A percentile compares a stretch with the other conserved stretches of the same genome.
These are phyloP conservation scores for Sporothrix protearum DNA, from an alignment of 2,329 filamentous ascomycete species.

Conservation along the genomic window DNA sequence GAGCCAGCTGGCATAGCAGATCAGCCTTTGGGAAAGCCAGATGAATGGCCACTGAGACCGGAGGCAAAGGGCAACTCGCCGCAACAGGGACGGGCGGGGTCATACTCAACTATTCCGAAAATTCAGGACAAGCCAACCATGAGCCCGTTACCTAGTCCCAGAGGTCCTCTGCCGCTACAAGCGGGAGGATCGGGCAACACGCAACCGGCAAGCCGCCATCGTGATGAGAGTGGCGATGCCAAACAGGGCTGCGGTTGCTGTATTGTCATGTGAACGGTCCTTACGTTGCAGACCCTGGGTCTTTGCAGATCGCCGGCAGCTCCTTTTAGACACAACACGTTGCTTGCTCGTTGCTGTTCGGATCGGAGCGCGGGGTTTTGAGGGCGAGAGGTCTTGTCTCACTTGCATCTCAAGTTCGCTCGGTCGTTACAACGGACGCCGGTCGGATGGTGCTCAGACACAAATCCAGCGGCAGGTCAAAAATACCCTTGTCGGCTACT, in stretches of 20 bases:
- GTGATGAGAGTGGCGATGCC: constrained; percentile 45
- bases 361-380: not conserved
- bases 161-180: constrained; percentile 43
- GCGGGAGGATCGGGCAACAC: constrained; percentile 44
- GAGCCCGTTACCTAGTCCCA: constrained; percentile 46
- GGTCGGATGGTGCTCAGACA: not conserved
- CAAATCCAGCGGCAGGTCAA: not conserved
- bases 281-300: not conserved
- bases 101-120: constrained; percentile 62
- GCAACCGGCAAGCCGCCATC: constrained; percentile 48
- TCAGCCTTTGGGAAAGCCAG: constrained; percentile 33
- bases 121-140: constrained; percentile 46
- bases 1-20: constrained; percentile 25
- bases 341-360: not conserved
- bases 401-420: not conserved
- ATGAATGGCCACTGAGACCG: constrained; percentile 55
- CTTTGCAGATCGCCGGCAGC: not conserved
- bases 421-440: not conserved
- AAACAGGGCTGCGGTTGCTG: constrained; percentile 66
- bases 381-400: not conserved
- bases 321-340: not conserved
- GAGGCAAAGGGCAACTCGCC: constrained; percentile 49
- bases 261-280: constrained; percentile 63
- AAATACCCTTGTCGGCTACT: not conserved
- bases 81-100: constrained; percentile 44